Conservation (phyloP, 331 rosid species). For the Rosa hybrid region DNA sequence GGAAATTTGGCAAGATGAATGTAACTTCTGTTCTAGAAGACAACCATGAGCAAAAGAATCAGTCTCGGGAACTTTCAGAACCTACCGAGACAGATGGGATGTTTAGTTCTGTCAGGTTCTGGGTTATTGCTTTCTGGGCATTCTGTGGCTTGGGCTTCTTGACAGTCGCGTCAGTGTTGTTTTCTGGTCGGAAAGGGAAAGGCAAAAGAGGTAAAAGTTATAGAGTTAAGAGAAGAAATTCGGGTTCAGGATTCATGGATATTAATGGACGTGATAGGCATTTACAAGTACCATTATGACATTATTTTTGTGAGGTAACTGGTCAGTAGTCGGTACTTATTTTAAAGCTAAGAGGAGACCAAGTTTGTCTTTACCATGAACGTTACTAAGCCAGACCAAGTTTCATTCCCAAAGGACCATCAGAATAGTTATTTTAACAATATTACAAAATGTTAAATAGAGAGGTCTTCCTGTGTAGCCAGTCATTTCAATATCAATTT, state of each 20-base stretch:
- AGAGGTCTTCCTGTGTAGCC: background rate
- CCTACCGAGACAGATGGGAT: constrained; percentile 48
- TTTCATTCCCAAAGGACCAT: constrained; percentile 5
- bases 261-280: constrained; percentile 59
- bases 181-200: constrained; percentile 58
- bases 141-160: constrained; percentile 77
- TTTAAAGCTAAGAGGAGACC: constrained; percentile 14
- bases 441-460: background rate
- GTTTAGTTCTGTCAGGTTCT: constrained; percentile 69
- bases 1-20: constrained; percentile 52
- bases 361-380: background rate
- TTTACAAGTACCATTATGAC: constrained; percentile 42
- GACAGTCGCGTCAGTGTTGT: constrained; percentile 45
- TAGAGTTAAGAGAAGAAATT: constrained; percentile 65
- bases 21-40: constrained; percentile 30
- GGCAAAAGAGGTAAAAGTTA: constrained; percentile 59
- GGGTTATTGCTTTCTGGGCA: constrained; percentile 79
- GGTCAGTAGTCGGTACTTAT: background rate
- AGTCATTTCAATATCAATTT: background rate
- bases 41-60: constrained; percentile 24
- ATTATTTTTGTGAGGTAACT: constrained; percentile 15
- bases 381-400: constrained; percentile 7
- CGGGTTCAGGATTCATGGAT: constrained; percentile 55
- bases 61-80: constrained; percentile 32
- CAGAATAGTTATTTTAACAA: background rate